Evolutionary conservation across 2,329 filamentous ascomycete species (phyloP).

Genomic region (Simplicillium sp.): DNA sequence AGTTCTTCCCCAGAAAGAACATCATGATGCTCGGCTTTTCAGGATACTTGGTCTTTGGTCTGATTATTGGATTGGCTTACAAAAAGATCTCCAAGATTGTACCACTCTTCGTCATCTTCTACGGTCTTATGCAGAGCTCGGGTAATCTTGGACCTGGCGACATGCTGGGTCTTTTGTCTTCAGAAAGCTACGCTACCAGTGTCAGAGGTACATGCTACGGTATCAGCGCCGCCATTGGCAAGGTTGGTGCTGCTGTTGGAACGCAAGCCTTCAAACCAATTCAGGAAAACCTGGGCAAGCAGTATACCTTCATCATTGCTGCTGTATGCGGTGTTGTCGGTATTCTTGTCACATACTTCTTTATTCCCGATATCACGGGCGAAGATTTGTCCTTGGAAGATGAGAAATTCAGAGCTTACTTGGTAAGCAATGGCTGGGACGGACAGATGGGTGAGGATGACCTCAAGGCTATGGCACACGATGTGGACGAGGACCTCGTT

Average conservation of each 20-base stretch:
- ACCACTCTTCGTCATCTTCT: conserved; percentile 41
- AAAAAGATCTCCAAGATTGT: conserved; percentile 35
- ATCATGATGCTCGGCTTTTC: conserved; percentile 41
- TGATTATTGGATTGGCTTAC: conserved; percentile 40
- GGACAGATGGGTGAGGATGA: conserved; percentile 28
- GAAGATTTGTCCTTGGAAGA: conserved; percentile 33
- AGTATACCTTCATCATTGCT: conserved; percentile 42
- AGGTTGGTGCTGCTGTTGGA: conserved; percentile 39
- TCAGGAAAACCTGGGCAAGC: conserved; percentile 31
- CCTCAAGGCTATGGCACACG: conserved; percentile 9
- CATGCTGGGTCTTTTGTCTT: conserved; percentile 39
- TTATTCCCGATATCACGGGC: conserved; percentile 33
- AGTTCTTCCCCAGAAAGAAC: conserved; percentile 36
- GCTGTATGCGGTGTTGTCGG: conserved; percentile 39
- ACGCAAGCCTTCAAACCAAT: conserved; percentile 41
- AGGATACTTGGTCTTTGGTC: conserved; percentile 39
- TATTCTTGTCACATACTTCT: conserved; percentile 35
- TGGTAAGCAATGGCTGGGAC: conserved; percentile 34
- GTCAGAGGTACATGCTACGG: conserved; percentile 41
- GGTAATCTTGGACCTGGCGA: conserved; percentile 41
- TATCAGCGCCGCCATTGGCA: conserved; percentile 39
- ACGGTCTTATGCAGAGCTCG: conserved; percentile 38
- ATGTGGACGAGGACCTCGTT: conserved; percentile 4
- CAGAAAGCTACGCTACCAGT: conserved; percentile 41
- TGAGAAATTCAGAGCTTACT: conserved; percentile 31